Conservation (phyloP, 345 rosid genomes). For the Diplotaxis tenuifolia region DNA sequence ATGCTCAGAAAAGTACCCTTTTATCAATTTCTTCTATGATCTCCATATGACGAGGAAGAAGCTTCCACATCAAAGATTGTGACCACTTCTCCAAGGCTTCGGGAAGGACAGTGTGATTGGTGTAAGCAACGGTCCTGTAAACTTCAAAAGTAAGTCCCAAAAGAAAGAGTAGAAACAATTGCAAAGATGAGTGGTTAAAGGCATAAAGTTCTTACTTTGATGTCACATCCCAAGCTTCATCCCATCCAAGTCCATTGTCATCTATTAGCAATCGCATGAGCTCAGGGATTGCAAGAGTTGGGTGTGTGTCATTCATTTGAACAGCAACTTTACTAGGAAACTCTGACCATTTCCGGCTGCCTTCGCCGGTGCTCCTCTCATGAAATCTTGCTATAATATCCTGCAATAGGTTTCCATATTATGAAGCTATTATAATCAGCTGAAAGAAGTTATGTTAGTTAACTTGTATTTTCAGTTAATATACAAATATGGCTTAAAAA, state of each 20-base stretch:
- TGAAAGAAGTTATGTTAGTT: neutral
- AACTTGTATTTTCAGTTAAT: neutral
- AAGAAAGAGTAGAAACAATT: neutral
- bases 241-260: constrained; percentile 94
- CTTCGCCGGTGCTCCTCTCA: constrained; percentile 58
- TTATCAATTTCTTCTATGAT: constrained; percentile 90
- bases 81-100: constrained; percentile 99
- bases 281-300: constrained; percentile 97
- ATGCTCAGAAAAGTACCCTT: constrained; percentile 50
- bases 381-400: constrained; percentile 84
- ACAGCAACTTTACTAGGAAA: constrained; percentile 89
- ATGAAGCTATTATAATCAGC: neutral
- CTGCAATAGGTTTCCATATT: constrained; percentile 45
- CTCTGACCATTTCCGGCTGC: constrained; percentile 74
- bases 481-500: neutral
- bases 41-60: constrained; percentile 99
- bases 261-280: constrained; percentile 90
- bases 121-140: constrained; percentile 85
- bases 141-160: constrained; percentile 17
- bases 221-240: constrained; percentile 94
- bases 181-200: neutral
- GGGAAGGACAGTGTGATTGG: constrained; percentile 98
- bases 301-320: constrained; percentile 97
- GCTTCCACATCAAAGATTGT: constrained; percentile 87
- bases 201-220: constrained; percentile 45